phyloP scores from a whole-genome alignment of 495 filamentous ascomycete species.

The Thozetella sp. region DNA sequence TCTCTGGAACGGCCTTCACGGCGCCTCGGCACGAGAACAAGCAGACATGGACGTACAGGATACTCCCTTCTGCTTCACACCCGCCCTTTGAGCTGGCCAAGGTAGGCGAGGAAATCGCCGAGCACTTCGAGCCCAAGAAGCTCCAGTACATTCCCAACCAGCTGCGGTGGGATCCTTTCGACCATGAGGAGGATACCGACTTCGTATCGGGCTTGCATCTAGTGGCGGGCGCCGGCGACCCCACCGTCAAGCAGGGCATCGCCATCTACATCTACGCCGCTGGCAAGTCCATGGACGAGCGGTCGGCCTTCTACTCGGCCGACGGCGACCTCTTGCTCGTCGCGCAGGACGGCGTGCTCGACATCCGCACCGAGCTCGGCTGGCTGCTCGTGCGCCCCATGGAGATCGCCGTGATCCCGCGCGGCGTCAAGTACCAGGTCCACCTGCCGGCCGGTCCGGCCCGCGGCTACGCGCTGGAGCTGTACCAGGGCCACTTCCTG shows the following conservation, averaged over 20 bases:
- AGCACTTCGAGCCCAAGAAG: constrained; percentile 32
- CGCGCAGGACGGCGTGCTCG: constrained; percentile 78
- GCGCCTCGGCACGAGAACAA: constrained; percentile 87
- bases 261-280: constrained; percentile 84
- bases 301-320: constrained; percentile 83
- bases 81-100: constrained; percentile 63
- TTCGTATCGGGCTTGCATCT: constrained; percentile 79
- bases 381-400: constrained; percentile 81
- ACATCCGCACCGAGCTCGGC: constrained; percentile 86
- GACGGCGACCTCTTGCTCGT: constrained; percentile 91
- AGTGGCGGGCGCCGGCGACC: constrained; percentile 81
- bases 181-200: constrained; percentile 67
- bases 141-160: constrained; percentile 83
- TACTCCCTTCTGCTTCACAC: constrained; percentile 83
- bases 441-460: constrained; percentile 63
- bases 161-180: constrained; percentile 90
- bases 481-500: constrained; percentile 82
- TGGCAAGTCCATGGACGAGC: constrained; percentile 74
- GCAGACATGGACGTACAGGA: constrained; percentile 94
- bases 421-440: constrained; percentile 80
- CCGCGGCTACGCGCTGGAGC: constrained; percentile 84
- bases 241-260: constrained; percentile 76
- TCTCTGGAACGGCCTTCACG: constrained; percentile 93
- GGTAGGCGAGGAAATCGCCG: constrained; percentile 15
- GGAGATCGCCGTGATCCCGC: constrained; percentile 87